A percentile compares a stretch with the other conserved stretches of the same genome.
phyloP scores from a whole-genome alignment of 805 yeast species.

The Ogataea neopini region DNA sequence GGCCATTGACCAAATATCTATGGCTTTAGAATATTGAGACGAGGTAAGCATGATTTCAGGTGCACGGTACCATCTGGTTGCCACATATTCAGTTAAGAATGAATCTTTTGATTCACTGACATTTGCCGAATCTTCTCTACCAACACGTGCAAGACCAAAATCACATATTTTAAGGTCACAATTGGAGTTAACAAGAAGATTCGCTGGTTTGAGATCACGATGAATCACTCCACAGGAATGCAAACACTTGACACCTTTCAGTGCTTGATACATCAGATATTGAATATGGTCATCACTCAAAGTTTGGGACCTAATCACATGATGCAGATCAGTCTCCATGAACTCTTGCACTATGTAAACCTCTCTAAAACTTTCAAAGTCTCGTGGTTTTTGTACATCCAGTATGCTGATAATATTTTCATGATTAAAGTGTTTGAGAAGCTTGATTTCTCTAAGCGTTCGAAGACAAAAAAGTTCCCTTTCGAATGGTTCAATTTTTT shows the following conservation, averaged over 20 bases:
- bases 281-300: conserved; percentile 69
- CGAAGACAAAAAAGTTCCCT: conserved; percentile 66
- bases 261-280: conserved; percentile 67
- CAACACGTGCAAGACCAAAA: conserved; percentile 69
- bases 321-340: conserved; percentile 74
- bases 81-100: conserved; percentile 76
- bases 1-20: conserved; percentile 81
- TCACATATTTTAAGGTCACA: conserved; percentile 80
- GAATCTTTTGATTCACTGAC: conserved; percentile 27
- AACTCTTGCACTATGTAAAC: conserved; percentile 75
- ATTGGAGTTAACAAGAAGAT: conserved; percentile 62
- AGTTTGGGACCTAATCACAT: conserved; percentile 56
- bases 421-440: conserved; percentile 66
- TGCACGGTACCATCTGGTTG: conserved; percentile 84
- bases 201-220: conserved; percentile 76
- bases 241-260: conserved; percentile 68
- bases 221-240: conserved; percentile 76
- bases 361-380: conserved; percentile 62
- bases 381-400: conserved; percentile 65
- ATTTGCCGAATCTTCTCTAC: conserved; percentile 46
- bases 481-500: conserved; percentile 72
- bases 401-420: conserved; percentile 69
- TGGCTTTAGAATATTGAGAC: conserved; percentile 72
- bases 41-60: conserved; percentile 80
- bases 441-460: conserved; percentile 68